phyloP scores from a whole-genome alignment of 2,329 filamentous ascomycete genomes.

The Colletotrichum destructivum region DNA sequence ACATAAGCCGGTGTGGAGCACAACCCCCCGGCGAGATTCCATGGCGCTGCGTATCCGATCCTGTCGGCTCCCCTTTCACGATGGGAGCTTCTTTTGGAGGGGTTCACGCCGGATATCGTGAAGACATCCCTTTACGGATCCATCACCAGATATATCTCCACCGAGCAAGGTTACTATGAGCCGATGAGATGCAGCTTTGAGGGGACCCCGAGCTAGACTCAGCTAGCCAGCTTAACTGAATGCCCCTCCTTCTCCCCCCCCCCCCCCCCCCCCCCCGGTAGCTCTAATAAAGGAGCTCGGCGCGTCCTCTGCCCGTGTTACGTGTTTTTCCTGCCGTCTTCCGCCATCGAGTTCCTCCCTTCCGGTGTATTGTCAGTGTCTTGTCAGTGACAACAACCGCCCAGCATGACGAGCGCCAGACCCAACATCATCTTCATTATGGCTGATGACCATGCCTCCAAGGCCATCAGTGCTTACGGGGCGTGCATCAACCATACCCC shows the following conservation, averaged over 20 bases:
- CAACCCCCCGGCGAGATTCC: not conserved
- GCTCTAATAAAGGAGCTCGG: not conserved
- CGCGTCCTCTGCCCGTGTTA: not conserved
- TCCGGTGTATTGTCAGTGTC: not conserved
- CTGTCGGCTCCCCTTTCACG: not conserved
- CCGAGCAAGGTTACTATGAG: not conserved
- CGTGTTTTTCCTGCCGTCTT: not conserved
- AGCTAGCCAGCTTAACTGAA: not conserved
- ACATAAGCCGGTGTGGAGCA: not conserved
- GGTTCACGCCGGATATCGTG: slow-evolving; percentile 3
- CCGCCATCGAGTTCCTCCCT: not conserved
- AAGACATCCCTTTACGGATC: not conserved
- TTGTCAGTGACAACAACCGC: not conserved
- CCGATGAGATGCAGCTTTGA: not conserved
- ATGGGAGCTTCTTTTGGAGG: not conserved
- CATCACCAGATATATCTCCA: not conserved
- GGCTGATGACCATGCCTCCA: slow-evolving; percentile 68
- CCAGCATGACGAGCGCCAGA: slow-evolving; percentile 23
- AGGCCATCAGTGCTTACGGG: slow-evolving; percentile 64
- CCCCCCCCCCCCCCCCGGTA: too few species aligned
- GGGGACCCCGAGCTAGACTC: not conserved
- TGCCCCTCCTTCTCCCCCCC: not conserved
- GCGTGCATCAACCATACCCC: slow-evolving; percentile 67
- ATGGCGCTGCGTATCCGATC: not conserved
- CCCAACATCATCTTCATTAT: slow-evolving; percentile 65